These are phyloP conservation scores for Hortaea werneckii DNA, from an alignment of 2,329 filamentous ascomycete species.

Conservation along the genomic window DNA sequence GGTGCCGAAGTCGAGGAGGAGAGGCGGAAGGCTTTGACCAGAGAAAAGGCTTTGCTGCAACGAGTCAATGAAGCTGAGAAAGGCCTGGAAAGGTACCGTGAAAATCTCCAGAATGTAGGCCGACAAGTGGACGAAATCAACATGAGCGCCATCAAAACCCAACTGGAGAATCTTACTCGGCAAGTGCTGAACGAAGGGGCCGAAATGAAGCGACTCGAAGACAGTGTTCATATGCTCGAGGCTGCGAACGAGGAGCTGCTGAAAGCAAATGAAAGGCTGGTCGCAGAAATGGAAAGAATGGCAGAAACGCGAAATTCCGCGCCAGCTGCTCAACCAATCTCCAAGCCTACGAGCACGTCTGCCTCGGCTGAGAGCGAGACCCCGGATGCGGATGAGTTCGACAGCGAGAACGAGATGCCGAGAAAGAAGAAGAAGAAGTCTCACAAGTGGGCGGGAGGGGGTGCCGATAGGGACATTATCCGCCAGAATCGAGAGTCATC, in stretches of 20 bases:
- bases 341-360: background rate
- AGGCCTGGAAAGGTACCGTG: constrained; percentile 10
- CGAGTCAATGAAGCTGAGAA: constrained; percentile 13
- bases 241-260: constrained; percentile 9
- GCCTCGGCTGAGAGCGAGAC: background rate
- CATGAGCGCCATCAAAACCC: constrained; percentile 7
- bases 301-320: constrained; percentile 1
- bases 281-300: constrained; percentile 6
- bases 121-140: constrained; percentile 8
- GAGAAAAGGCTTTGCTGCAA: constrained; percentile 14
- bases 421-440: constrained; percentile 5
- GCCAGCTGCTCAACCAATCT: background rate
- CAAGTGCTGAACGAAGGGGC: constrained; percentile 7
- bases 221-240: constrained; percentile 11
- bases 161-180: constrained; percentile 7
- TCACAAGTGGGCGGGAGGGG: constrained; percentile 5
- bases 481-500: background rate
- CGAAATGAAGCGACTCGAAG: constrained; percentile 8
- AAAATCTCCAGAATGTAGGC: constrained; percentile 9
- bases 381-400: background rate
- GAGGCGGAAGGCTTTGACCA: constrained; percentile 9
- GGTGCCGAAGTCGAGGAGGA: constrained; percentile 5
- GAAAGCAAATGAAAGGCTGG: constrained; percentile 10
- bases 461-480: constrained; percentile 8
- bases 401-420: constrained; percentile 1